Evolutionary conservation across 2,329 filamentous ascomycete species (phyloP), one percentile per base, ranked within the genome.

Genomic region (Paraconiothyrium brasiliense): DNA sequence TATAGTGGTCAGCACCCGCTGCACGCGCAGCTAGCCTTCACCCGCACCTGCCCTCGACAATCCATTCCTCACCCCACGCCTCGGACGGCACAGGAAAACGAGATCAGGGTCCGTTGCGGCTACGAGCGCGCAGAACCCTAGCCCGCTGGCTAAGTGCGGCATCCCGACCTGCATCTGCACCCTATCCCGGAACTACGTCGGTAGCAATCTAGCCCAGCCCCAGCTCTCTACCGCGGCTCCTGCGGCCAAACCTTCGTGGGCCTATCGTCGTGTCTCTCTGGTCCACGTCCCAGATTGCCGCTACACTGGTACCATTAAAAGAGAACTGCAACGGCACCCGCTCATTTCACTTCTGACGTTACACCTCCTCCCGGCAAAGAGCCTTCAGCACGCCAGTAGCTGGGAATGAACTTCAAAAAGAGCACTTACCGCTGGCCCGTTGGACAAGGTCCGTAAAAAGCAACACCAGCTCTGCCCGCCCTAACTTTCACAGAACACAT

Each of bases 341-440:
- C 54, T 24, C 54, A 41, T 24, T 30, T 27, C 54, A 44, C 59
- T 55, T 62, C 57, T 61, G 46, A 61, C 62, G 57, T 59, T 59
- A 51, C 61, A 60, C 59, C 60, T 37, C 52, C 59, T 46, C 44
- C 54, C 32, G 60, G 35, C 27, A 43, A 37, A 59, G 22, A 58
- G 39, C 20, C 41, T 48, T 52, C 16, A 37, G 44, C 27, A 30
- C 8, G 27, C 16, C 55, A 58, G 49, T 44, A 54, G 57, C 64
- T 69, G 71, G 76, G 76, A 59, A 79, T 80, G 78, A 79, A 80
- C 69, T 80, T 80, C 70, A 80, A 80, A 66, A 78, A 78, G 71
- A 63, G 78, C 65, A 74, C 65, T 54, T 78, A 76, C 63, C 77
- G 79, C 71, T 82, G 79, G 79, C 79, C 79, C 65, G 78, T 80